Evolutionary conservation across 2,329 filamentous ascomycete species (phyloP), one percentile per base, ranked within the genome.

Genomic region (Aspergillus pseudoterreus): DNA sequence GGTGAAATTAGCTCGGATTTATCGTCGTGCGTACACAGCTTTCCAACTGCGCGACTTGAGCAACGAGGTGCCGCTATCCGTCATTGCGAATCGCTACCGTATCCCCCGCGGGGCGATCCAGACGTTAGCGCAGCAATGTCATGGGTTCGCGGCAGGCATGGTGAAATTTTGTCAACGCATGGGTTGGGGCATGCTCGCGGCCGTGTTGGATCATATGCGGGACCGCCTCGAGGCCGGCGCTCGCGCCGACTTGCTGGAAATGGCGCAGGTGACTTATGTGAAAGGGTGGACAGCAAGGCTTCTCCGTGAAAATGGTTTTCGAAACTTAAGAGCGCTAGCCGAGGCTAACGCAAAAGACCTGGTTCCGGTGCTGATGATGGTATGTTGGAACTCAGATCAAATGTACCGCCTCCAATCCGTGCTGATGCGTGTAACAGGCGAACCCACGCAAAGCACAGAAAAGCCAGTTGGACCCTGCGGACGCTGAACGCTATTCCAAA

Each of bases 141-240:
- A 90, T 57, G 88, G 88, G 0, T 92, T 91, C 62, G 88, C 87
- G 3, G 85, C 86, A 2, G 87, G 87, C 3, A 89, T 90, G 77
- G 82, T 91, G 53, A 90, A 88, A 58, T 91, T 91, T 63, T 91
- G 87, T 63, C 79, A 89, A 58, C 79, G 82, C 15, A 90, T 92
- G 87, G 83, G 80, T 2, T 90, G 87, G 86, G 85, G 84, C 1
- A 83, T 87, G 60, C 81, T 91, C 65, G 82, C 83, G 6, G 85
- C 84, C 4, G 84, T 86, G 6, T 74, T 91, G 30, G 86, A 90
- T 57, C 87, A 91, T 63, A 90, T 88, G 71, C 83, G 84, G 1
- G 87, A 90, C 67, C 78, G 88, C 19, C 75, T 92, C 6, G 83
- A 84, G 66, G 86, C 87, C 10, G 87, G 87, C 0, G 88, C 87